Evolutionary conservation across 2,329 filamentous ascomycete species (phyloP).

Genomic region (Botrytis squamosa): DNA sequence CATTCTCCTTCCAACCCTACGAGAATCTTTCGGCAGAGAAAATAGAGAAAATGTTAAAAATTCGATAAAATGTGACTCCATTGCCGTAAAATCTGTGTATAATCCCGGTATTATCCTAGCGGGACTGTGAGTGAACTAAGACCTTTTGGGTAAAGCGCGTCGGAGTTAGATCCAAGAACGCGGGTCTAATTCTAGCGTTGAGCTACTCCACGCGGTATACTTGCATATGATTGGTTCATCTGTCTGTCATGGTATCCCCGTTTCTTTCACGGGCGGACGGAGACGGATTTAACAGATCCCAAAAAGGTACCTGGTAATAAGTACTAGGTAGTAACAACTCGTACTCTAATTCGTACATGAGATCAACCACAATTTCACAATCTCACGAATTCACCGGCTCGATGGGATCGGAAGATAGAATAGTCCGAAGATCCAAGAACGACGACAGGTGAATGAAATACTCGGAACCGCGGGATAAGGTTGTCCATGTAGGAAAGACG

Average conservation of each 20-base stretch:
- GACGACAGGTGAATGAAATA: background rate
- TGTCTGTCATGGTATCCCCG: background rate
- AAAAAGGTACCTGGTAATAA: too few relatives aligned
- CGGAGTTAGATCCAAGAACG: background rate
- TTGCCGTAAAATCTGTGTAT: background rate
- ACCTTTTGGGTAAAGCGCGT: background rate
- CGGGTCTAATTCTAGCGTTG: slow-evolving; percentile 19
- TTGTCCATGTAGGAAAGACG: background rate
- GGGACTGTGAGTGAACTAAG: background rate
- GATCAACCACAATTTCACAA: background rate
- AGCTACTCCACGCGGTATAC: too few relatives aligned
- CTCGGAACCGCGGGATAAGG: background rate
- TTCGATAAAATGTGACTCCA: slow-evolving; percentile 11
- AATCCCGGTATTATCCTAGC: slow-evolving; percentile 5
- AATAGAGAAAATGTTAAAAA: background rate
- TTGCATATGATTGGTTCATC: background rate
- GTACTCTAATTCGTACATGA: background rate
- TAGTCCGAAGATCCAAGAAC: background rate
- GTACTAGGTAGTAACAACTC: background rate
- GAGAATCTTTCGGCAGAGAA: slow-evolving; percentile 21
- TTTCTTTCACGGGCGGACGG: background rate
- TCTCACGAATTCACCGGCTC: background rate
- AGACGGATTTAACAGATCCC: background rate
- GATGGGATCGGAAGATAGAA: background rate
- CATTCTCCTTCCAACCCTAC: background rate